phyloP scores from a whole-genome alignment of 768 basidiomycete species.

The Hygrophorus russula region DNA sequence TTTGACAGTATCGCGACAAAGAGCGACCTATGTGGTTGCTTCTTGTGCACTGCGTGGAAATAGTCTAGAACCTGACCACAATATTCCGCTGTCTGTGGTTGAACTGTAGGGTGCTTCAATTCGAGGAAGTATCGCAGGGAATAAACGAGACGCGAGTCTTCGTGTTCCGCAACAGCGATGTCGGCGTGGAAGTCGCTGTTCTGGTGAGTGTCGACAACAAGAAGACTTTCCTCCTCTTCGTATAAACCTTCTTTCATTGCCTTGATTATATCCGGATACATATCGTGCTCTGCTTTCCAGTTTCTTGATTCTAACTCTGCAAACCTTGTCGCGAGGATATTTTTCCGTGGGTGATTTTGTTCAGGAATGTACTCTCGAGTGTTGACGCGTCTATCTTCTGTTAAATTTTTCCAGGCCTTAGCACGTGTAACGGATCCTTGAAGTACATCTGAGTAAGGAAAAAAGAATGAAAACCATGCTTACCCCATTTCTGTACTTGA shows the following conservation, averaged over 20 bases:
- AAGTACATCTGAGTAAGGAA: neutral
- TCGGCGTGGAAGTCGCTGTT: neutral
- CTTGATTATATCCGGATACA: neutral
- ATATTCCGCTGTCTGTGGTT: neutral
- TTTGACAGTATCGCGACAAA: slow-evolving; percentile 3
- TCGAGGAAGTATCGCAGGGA: slow-evolving; percentile 3
- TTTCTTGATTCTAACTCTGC: neutral
- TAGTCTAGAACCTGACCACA: slow-evolving; percentile 1
- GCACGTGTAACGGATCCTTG: neutral
- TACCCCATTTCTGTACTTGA: neutral
- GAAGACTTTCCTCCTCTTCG: neutral
- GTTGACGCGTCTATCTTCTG: neutral
- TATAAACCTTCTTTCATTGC: slow-evolving; percentile 1
- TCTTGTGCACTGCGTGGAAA: neutral
- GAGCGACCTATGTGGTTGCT: neutral
- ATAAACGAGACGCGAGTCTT: neutral
- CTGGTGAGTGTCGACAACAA: neutral
- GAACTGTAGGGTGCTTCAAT: neutral
- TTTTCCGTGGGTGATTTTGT: neutral
- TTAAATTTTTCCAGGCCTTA: neutral
- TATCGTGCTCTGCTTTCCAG: slow-evolving; percentile 2
- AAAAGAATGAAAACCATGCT: neutral
- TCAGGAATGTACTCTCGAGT: neutral
- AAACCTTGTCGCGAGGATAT: neutral
- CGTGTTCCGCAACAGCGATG: slow-evolving; percentile 1